Evolutionary conservation across 2,329 filamentous ascomycete genomes (phyloP).

Genomic region (Neofusicoccum sp.): DNA sequence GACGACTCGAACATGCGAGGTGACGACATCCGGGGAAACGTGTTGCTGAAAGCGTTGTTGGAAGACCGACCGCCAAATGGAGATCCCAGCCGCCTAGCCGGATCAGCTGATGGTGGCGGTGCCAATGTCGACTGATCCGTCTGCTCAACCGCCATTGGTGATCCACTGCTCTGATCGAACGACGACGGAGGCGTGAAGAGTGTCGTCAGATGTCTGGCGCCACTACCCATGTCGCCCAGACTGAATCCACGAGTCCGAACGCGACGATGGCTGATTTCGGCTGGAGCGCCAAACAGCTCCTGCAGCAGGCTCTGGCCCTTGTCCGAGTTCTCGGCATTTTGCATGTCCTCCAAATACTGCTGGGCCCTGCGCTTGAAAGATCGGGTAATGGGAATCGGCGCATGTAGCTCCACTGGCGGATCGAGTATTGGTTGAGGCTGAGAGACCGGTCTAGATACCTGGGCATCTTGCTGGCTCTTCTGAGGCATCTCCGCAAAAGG

Average conservation of each 20-base stretch:
- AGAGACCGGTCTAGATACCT: slow-evolving; percentile 20
- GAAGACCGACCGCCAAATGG: slow-evolving; percentile 47
- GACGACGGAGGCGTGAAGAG: slow-evolving; percentile 55
- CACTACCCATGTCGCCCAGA: slow-evolving; percentile 57
- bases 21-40: slow-evolving; percentile 49
- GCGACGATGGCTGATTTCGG: slow-evolving; percentile 57
- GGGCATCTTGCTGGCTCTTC: neutral
- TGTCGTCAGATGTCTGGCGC: slow-evolving; percentile 54
- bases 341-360: slow-evolving; percentile 56
- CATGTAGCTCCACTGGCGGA: slow-evolving; percentile 60
- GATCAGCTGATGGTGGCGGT: slow-evolving; percentile 36
- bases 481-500: slow-evolving; percentile 37
- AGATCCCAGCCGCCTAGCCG: slow-evolving; percentile 49
- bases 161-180: slow-evolving; percentile 33
- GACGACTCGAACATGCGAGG: slow-evolving; percentile 41
- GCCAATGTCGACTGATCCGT: slow-evolving; percentile 27
- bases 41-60: slow-evolving; percentile 43
- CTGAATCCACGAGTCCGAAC: slow-evolving; percentile 65
- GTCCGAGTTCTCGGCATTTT: slow-evolving; percentile 48
- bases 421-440: slow-evolving; percentile 35
- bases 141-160: slow-evolving; percentile 33
- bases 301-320: slow-evolving; percentile 39
- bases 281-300: slow-evolving; percentile 50
- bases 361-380: slow-evolving; percentile 62
- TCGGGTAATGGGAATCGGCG: slow-evolving; percentile 53